Conservation (phyloP, 495 filamentous ascomycete species). For the Beverwykella pulmonaria region DNA sequence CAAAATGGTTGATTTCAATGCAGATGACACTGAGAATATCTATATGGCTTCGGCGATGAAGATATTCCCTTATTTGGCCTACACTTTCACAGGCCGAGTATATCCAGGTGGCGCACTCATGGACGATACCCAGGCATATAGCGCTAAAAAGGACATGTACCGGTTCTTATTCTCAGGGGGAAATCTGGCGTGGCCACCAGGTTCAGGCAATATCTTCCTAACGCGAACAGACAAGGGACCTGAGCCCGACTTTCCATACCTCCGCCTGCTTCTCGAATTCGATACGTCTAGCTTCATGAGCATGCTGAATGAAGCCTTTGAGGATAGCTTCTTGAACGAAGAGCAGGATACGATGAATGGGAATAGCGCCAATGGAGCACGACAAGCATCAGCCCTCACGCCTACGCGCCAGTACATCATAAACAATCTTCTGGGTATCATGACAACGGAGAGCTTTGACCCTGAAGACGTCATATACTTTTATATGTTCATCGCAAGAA, state of each 20-base stretch:
- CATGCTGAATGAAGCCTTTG: slow-evolving; percentile 95
- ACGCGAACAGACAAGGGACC: slow-evolving; percentile 53
- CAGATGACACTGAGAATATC: slow-evolving; percentile 50
- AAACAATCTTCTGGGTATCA: slow-evolving; percentile 84
- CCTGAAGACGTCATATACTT: slow-evolving; percentile 88
- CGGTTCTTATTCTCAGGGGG: slow-evolving; percentile 89
- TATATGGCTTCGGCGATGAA: slow-evolving; percentile 72
- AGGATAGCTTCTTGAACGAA: slow-evolving; percentile 90
- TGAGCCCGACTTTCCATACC: slow-evolving; percentile 77
- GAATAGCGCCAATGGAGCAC: slow-evolving; percentile 38
- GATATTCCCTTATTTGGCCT: slow-evolving; percentile 93
- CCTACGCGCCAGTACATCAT: slow-evolving; percentile 90
- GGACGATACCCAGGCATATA: slow-evolving; percentile 65
- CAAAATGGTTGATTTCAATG: slow-evolving; percentile 57
- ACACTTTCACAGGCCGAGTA: slow-evolving; percentile 83
- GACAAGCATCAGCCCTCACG: slow-evolving; percentile 49
- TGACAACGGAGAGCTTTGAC: slow-evolving; percentile 71
- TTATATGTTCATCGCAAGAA: slow-evolving; percentile 97
- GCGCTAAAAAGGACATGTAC: slow-evolving; percentile 85
- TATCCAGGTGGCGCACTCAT: slow-evolving; percentile 85
- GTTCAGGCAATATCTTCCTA: slow-evolving; percentile 55
- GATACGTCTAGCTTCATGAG: slow-evolving; percentile 91
- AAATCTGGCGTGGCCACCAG: slow-evolving; percentile 65
- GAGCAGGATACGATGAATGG: slow-evolving; percentile 58
- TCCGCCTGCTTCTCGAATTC: slow-evolving; percentile 81